Percentiles rank a stretch among this genome's conserved stretches.
Conservation (phyloP, 345 rosid genomes). For the Carallia brachiata region DNA sequence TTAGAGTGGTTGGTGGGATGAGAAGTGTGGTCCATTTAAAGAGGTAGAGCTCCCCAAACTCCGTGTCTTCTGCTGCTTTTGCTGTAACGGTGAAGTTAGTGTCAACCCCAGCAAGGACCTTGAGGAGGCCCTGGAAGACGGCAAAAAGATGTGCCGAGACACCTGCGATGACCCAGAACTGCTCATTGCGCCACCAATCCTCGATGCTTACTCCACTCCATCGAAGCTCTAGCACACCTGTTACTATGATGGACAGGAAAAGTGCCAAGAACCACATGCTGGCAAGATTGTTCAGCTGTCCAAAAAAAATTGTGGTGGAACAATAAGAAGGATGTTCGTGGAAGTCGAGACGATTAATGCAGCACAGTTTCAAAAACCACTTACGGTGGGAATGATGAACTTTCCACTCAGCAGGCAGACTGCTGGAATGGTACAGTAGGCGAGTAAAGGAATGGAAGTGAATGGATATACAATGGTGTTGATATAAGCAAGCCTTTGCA, state of each 20-base stretch:
- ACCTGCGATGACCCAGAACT: constrained; percentile 96
- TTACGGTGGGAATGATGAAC: constrained; percentile 87
- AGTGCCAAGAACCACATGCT: constrained; percentile 90
- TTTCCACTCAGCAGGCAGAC: constrained; percentile 96
- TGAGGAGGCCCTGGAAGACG: constrained; percentile 93
- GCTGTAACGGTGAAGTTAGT: constrained; percentile 95
- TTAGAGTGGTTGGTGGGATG: constrained; percentile 92
- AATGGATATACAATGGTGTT: constrained; percentile 96
- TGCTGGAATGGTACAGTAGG: constrained; percentile 91
- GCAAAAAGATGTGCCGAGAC: constrained; percentile 97
- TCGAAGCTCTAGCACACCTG: constrained; percentile 78
- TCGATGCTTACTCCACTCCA: constrained; percentile 90
- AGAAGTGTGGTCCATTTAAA: constrained; percentile 98
- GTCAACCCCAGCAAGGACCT: constrained; percentile 89
- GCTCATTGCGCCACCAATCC: constrained; percentile 96
- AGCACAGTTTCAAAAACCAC: constrained; percentile 13
- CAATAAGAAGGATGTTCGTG: no score
- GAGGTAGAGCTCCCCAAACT: constrained; percentile 90
- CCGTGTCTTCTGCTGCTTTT: constrained; percentile 68
- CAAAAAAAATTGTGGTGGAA: background rate
- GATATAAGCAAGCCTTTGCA: constrained; percentile 82
- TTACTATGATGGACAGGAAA: constrained; percentile 81
- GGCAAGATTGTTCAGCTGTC: constrained; percentile 70
- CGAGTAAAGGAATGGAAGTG: constrained; percentile 90
- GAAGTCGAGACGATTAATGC: no score